These are phyloP conservation scores for Boletus pseudo-olivaceus DNA, from an alignment of 768 basidiomycete genomes.

Conservation along the genomic window DNA sequence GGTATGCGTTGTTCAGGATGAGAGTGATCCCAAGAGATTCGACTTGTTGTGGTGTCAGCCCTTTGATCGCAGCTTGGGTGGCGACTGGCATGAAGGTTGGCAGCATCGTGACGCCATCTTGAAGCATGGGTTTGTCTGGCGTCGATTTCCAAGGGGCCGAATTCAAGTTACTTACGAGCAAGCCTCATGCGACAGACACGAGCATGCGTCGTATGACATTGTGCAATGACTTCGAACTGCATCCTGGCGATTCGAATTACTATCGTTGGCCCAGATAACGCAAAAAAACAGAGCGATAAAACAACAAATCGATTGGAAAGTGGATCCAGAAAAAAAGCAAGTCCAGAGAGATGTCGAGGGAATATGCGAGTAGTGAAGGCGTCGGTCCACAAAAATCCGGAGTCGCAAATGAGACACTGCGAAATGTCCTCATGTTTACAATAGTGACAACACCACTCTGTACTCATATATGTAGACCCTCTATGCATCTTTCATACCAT, in stretches of 20 bases:
- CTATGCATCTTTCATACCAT: not conserved
- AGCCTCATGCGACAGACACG: constrained; percentile 84
- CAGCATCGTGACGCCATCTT: constrained; percentile 78
- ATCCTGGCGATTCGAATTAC: constrained; percentile 34
- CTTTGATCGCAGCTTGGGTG: constrained; percentile 90
- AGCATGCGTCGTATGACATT: constrained; percentile 77
- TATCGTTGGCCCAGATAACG: not conserved
- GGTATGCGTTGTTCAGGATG: constrained; percentile 89
- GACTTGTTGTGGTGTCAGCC: constrained; percentile 80
- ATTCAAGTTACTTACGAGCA: constrained; percentile 58
- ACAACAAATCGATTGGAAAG: too few species aligned
- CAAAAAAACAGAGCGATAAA: not conserved
- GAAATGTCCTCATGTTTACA: not conserved
- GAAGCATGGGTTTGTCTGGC: not conserved
- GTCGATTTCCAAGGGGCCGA: constrained; percentile 3
- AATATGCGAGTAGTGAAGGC: not conserved
- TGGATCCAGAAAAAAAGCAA: not conserved
- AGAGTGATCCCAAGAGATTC: constrained; percentile 79
- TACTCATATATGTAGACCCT: too few species aligned
- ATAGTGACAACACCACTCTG: not conserved
- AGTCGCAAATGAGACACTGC: too few species aligned
- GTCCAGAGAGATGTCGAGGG: not conserved
- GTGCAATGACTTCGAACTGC: constrained; percentile 81
- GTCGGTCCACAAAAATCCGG: not conserved
- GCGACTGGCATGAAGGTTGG: constrained; percentile 95